Evolutionary conservation across 2,329 filamentous ascomycete genomes (phyloP).

Genomic region (Exophiala alcalophila): DNA sequence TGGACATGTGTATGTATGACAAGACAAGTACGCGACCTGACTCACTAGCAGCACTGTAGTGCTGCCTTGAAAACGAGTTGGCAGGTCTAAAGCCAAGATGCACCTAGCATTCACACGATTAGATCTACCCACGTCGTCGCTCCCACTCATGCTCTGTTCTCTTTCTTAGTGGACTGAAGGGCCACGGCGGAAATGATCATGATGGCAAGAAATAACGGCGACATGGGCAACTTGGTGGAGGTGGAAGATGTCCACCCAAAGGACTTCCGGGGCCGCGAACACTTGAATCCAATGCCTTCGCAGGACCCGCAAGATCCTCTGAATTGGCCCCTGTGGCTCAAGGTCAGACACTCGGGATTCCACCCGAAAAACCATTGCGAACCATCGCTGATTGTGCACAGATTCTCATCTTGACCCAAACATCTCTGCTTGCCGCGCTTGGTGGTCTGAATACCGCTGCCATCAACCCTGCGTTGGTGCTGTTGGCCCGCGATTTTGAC

Average conservation of each 20-base stretch:
- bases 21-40: no score
- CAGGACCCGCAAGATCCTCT: conserved; percentile 30
- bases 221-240: conserved; percentile 1
- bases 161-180: no score
- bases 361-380: conserved; percentile 29
- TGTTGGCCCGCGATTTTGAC: conserved; percentile 22
- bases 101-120: no score
- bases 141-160: no score
- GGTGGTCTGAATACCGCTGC: conserved; percentile 26
- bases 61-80: no score
- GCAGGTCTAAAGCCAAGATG: no score
- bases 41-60: no score
- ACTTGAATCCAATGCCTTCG: conserved; percentile 15
- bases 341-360: conserved; percentile 30
- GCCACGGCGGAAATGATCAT: no score
- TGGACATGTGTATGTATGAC: no score
- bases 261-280: neutral
- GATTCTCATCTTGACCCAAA: conserved; percentile 30
- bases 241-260: conserved; percentile 4
- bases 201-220: conserved; percentile 1
- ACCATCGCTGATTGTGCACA: conserved; percentile 13
- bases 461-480: conserved; percentile 28
- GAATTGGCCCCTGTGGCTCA: conserved; percentile 31
- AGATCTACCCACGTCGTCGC: no score
- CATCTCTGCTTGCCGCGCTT: conserved; percentile 31